Base-by-base conservation (phyloP, 2,329 filamentous ascomycete genomes). In the Cytospora chrysosperma region DNA sequence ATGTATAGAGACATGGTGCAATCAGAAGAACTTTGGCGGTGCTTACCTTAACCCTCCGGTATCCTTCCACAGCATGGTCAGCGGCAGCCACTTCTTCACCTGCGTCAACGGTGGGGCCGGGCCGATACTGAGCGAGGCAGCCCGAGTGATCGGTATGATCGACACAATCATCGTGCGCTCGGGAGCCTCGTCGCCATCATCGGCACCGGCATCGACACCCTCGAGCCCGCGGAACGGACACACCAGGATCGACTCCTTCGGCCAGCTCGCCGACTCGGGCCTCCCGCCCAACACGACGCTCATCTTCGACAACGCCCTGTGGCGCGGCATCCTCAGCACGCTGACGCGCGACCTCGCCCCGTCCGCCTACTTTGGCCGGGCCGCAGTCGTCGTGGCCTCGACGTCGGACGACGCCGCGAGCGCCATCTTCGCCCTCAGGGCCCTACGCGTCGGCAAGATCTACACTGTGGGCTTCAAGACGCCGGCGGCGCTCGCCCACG, bases 381-480 rank as follows among this genome's bases (percentile, higher is more conserved):
- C 90, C 4, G 91, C 91, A 2, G 85, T 96, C 52, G 84, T 96
- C 17, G 78, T 96, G 13, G 90, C 90, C 10, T 88, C 85, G 21
- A 86, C 85, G 0, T 85, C 90, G 50, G 87, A 91, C 62, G 90
- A 94, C 68, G 92, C 92, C 5, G 89, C 91, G 2, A 88, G 90
- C 0, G 85, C 88, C 1, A 88, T 96, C 66, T 96, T 91, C 70
- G 92, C 92, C 0, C 79, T 96, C 64, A 88, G 88, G 69, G 90
- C 88, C 47, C 82, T 96, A 30, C 87, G 86, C 59, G 87, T 94
- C 58, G 88, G 88, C 40, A 89, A 91, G 62, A 89, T 96, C 47
- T 93, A 93, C 75, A 94, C 91, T 0, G 90, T 94, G 52, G 92
- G 92, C 1, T 95, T 96, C 78, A 87, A 85, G 70, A 88, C 85